Base-by-base conservation (phyloP, 2,329 filamentous ascomycete genomes). In the Ustulina deusta region DNA sequence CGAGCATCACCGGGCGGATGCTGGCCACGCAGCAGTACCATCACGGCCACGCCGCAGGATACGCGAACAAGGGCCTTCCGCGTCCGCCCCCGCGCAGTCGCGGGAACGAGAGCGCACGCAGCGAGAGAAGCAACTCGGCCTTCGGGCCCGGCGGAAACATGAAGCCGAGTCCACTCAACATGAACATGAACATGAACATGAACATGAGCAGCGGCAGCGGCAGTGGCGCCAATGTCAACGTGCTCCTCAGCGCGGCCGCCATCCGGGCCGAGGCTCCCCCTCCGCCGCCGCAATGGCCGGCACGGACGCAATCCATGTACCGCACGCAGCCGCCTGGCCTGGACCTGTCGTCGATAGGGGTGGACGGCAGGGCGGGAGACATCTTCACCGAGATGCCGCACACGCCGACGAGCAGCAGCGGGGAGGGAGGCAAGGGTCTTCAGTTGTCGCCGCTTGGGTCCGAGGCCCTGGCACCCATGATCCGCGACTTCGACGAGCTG, bases 401-500 rank as follows among this genome's bases (percentile, higher is more conserved):
- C 17, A 69, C 69, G 4, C 65, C 66, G 11, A 55, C 59, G 1
- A 66, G 56, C 25, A 51, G 52, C 6, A 70, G 54, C 3, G 63
- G 58, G 0, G 54, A 62, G 11, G 60, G 66, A 29, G 4, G 22
- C 9, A 49, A 49, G 46, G 13, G 15, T 9, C 65, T 65, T 6
- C 65, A 20, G 38, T n/a, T 69, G 34, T 71, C 68, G n/a, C 64
- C 69, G 15, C 65, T 69, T 20, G 71, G 71, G 6, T 64, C 71
- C 7, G 72, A 74, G 27, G 70, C 57, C 15, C 25, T 71, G 22
- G 68, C 71, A 0, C 71, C 72, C 0, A 54, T 76, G 36, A 77
- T 77, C 42, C 71, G 73, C 49, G 76, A 77, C 52, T 77, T 77
- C 22, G 76, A 78, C 46, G 74, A 77, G 63, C 60, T 78, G 20